Evolutionary conservation across 2,329 filamentous ascomycete species (phyloP).

Genomic region (Clonostachys rosea): DNA sequence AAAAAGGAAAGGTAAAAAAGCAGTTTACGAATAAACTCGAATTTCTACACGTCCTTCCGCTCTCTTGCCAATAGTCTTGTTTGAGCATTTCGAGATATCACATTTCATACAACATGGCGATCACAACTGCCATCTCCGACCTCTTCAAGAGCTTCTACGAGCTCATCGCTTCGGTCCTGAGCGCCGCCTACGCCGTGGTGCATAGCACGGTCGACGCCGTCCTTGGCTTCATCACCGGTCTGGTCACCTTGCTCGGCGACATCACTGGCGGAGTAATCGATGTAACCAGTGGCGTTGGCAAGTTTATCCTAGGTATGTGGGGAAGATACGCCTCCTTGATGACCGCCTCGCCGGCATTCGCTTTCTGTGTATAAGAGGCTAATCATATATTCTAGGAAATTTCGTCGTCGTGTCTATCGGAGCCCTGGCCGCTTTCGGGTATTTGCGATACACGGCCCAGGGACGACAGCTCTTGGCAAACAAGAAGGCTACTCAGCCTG

Average conservation of each 20-base stretch:
- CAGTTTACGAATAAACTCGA: background rate
- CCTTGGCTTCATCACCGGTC: constrained; percentile 26
- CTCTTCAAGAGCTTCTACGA: constrained; percentile 35
- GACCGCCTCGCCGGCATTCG: background rate
- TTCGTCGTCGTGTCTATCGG: constrained; percentile 24
- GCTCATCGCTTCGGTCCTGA: constrained; percentile 29
- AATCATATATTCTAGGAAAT: constrained; percentile 19
- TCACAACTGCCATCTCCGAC: constrained; percentile 27
- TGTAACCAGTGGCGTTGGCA: constrained; percentile 28
- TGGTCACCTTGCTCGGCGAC: constrained; percentile 27
- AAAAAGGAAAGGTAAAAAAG: background rate
- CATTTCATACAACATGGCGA: constrained; percentile 17
- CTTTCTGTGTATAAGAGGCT: background rate
- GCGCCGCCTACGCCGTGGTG: constrained; percentile 23
- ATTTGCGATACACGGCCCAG: constrained; percentile 23
- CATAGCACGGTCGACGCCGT: constrained; percentile 23
- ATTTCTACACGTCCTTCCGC: too few species aligned
- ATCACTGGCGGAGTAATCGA: constrained; percentile 26
- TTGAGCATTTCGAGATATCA: background rate
- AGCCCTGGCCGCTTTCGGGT: constrained; percentile 22
- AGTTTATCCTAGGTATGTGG: constrained; percentile 29
- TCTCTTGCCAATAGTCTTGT: too few species aligned
- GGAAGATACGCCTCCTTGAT: background rate
- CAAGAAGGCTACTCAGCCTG: constrained; percentile 6
- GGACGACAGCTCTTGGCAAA: constrained; percentile 14